Evolutionary conservation across 352 stramenopile species (phyloP).

Genomic region (Globisporangium nodosum): DNA sequence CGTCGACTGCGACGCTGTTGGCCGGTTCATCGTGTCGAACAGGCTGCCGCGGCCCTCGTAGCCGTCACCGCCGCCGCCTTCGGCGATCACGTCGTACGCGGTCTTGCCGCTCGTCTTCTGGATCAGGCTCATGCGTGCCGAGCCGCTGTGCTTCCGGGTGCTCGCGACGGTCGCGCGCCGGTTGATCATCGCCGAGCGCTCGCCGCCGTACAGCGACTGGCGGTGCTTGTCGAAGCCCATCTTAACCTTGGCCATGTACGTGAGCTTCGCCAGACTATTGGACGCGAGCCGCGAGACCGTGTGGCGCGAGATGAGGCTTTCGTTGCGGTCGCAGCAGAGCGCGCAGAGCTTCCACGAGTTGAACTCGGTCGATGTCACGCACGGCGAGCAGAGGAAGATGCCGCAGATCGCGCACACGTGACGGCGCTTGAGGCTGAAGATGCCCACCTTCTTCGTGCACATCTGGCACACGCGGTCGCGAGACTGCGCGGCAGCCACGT

Average conservation of each 20-base stretch:
- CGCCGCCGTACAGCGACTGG: slow-evolving; percentile 15
- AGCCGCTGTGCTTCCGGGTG: slow-evolving; percentile 13
- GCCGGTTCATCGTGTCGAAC: slow-evolving; percentile 8
- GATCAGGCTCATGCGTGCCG: slow-evolving; percentile 11
- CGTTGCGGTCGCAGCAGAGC: slow-evolving; percentile 60
- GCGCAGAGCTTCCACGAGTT: slow-evolving; percentile 56
- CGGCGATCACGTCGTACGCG: slow-evolving; percentile 16
- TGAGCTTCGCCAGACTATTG: slow-evolving; percentile 15
- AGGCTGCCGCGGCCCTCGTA: slow-evolving; percentile 12
- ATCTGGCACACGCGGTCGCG: slow-evolving; percentile 58
- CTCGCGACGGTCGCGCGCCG: slow-evolving; percentile 13
- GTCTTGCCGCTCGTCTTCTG: slow-evolving; percentile 15
- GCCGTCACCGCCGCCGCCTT: slow-evolving; percentile 6
- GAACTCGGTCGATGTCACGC: slow-evolving; percentile 54
- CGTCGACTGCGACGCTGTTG: slow-evolving; percentile 3
- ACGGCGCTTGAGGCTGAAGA: slow-evolving; percentile 57
- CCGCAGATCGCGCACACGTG: slow-evolving; percentile 61
- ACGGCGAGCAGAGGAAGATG: slow-evolving; percentile 55
- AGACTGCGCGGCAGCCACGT: slow-evolving; percentile 26
- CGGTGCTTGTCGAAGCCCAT: slow-evolving; percentile 15
- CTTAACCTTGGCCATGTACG: slow-evolving; percentile 19
- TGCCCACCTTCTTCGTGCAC: slow-evolving; percentile 48
- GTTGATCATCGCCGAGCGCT: slow-evolving; percentile 14
- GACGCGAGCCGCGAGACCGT: slow-evolving; percentile 47
- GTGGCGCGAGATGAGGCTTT: slow-evolving; percentile 49